These are phyloP conservation scores for Melampsora americana DNA, from an alignment of 1,284 basidiomycete genomes.

Conservation along the genomic window DNA sequence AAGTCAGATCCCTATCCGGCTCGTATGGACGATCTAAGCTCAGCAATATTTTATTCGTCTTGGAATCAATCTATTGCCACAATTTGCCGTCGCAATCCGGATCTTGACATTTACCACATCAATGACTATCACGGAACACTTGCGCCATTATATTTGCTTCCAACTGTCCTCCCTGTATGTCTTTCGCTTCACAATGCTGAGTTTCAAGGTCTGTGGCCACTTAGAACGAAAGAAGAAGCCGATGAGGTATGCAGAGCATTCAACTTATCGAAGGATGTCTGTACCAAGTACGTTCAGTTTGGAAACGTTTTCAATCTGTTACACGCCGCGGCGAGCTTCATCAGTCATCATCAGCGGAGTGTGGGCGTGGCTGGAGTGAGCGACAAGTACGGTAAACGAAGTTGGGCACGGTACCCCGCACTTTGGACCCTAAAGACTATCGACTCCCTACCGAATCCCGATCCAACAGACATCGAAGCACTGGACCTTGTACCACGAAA, in stretches of 20 bases:
- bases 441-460: constrained; percentile 86
- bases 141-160: constrained; percentile 80
- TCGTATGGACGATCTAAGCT: constrained; percentile 90
- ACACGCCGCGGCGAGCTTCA: constrained; percentile 84
- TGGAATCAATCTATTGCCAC: constrained; percentile 94
- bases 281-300: constrained; percentile 91
- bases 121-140: constrained; percentile 85
- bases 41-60: constrained; percentile 91
- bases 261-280: constrained; percentile 89
- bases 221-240: constrained; percentile 92
- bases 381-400: constrained; percentile 90
- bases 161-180: constrained; percentile 80
- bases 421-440: constrained; percentile 91
- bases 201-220: constrained; percentile 90
- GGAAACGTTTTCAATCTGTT: constrained; percentile 93
- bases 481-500: constrained; percentile 72
- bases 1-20: constrained; percentile 89
- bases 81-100: constrained; percentile 74
- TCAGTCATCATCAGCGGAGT: constrained; percentile 84
- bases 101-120: constrained; percentile 82
- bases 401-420: constrained; percentile 89
- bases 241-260: constrained; percentile 94
- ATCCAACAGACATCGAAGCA: constrained; percentile 76
- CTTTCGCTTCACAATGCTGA: constrained; percentile 92
- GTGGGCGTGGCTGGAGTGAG: constrained; percentile 90